These are phyloP conservation scores for Trametes gibbosa DNA, from an alignment of 768 basidiomycete species.

Conservation along the genomic window DNA sequence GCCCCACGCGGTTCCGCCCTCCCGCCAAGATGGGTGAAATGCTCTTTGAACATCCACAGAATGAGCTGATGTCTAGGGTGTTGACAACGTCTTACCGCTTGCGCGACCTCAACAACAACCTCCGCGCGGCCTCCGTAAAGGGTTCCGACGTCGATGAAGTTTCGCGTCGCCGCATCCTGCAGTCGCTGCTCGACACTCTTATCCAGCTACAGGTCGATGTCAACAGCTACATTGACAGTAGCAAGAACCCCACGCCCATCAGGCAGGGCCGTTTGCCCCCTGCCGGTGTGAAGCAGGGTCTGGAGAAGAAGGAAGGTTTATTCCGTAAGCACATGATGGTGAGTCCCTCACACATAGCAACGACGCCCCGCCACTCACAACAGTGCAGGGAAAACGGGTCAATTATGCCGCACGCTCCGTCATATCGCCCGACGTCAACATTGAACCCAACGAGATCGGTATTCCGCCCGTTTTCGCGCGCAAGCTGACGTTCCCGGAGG, in stretches of 20 bases:
- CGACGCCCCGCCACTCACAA: background rate
- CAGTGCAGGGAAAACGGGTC: conserved; percentile 89
- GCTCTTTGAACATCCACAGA: conserved; percentile 95
- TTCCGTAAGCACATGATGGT: conserved; percentile 99
- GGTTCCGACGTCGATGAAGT: conserved; percentile 47
- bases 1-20: conserved; percentile 95
- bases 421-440: conserved; percentile 98
- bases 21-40: conserved; percentile 89
- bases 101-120: conserved; percentile 68
- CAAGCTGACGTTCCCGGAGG: conserved; percentile 96
- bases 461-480: conserved; percentile 96
- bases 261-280: conserved; percentile 89
- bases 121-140: conserved; percentile 63
- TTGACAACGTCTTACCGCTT: conserved; percentile 77
- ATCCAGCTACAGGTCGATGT: conserved; percentile 93
- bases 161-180: conserved; percentile 55
- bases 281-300: conserved; percentile 88
- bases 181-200: conserved; percentile 71
- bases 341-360: conserved; percentile 22
- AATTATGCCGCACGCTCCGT: conserved; percentile 99
- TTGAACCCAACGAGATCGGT: conserved; percentile 98
- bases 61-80: conserved; percentile 81
- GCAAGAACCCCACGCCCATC: conserved; percentile 86
- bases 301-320: conserved; percentile 98
- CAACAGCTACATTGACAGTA: conserved; percentile 96